Conservation (phyloP, 148 eudicot genomes). For the Vaccinium macrocarpon region DNA sequence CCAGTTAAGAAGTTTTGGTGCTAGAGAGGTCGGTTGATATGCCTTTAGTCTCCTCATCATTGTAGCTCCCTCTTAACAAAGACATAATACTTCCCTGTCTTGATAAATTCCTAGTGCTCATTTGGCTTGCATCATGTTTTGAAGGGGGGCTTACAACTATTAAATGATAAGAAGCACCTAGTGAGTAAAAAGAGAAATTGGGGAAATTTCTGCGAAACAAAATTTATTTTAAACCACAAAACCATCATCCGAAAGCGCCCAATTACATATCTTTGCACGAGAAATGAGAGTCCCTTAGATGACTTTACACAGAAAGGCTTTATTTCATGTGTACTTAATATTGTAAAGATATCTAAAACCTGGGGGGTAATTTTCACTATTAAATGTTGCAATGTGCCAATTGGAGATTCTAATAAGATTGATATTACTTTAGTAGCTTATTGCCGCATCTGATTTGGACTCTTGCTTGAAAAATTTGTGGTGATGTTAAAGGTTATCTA, state of each 20-base stretch:
- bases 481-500: background rate
- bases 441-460: background rate
- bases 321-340: background rate
- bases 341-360: background rate
- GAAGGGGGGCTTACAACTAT: too few relatives aligned
- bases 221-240: too few relatives aligned
- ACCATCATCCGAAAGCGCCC: background rate
- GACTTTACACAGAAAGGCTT: background rate
- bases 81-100: too few relatives aligned
- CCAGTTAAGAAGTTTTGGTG: too few relatives aligned
- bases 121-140: too few relatives aligned
- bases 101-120: too few relatives aligned
- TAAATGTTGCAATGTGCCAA: background rate
- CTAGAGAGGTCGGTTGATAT: too few relatives aligned
- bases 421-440: background rate
- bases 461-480: background rate
- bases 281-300: background rate
- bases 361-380: background rate
- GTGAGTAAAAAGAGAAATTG: too few relatives aligned
- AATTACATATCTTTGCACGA: background rate
- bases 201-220: too few relatives aligned
- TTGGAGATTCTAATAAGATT: background rate
- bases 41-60: too few relatives aligned
- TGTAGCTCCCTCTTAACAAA: too few relatives aligned
- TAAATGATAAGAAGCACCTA: too few relatives aligned